Conservation (phyloP, 1,284 basidiomycete genomes). For the Ceratobasidium sp. region DNA sequence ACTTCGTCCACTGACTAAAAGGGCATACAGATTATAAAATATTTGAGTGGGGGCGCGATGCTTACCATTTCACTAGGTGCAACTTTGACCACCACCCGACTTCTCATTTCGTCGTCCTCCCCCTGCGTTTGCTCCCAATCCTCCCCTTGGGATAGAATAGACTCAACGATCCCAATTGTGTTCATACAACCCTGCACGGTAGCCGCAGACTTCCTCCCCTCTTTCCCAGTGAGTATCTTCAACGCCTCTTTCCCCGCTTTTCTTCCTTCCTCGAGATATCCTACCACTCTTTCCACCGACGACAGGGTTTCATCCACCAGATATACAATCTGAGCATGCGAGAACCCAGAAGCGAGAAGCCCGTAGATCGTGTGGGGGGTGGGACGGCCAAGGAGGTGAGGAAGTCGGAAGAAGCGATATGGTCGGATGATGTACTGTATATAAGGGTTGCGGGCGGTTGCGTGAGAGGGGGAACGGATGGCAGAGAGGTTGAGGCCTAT, state of each 20-base stretch:
- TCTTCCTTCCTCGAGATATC: slow-evolving; percentile 64
- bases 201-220: too few relatives aligned
- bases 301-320: slow-evolving; percentile 64
- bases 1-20: too few relatives aligned
- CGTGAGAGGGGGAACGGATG: slow-evolving; percentile 61
- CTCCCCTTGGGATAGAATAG: too few relatives aligned
- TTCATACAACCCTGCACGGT: too few relatives aligned
- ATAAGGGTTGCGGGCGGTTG: slow-evolving; percentile 64
- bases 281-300: slow-evolving; percentile 67
- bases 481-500: slow-evolving; percentile 79
- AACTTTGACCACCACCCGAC: too few relatives aligned
- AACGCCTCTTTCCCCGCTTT: slow-evolving; percentile 50
- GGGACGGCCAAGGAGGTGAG: slow-evolving; percentile 71
- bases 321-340: slow-evolving; percentile 57
- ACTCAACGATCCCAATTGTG: too few relatives aligned
- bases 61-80: too few relatives aligned
- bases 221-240: too few relatives aligned
- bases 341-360: slow-evolving; percentile 54
- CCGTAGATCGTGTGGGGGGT: slow-evolving; percentile 77
- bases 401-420: slow-evolving; percentile 75
- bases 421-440: slow-evolving; percentile 67
- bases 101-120: too few relatives aligned
- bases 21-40: too few relatives aligned
- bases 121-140: too few relatives aligned
- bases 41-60: too few relatives aligned